Evolutionary conservation across 2,329 filamentous ascomycete species (phyloP).

Genomic region (Fusarium sp.): DNA sequence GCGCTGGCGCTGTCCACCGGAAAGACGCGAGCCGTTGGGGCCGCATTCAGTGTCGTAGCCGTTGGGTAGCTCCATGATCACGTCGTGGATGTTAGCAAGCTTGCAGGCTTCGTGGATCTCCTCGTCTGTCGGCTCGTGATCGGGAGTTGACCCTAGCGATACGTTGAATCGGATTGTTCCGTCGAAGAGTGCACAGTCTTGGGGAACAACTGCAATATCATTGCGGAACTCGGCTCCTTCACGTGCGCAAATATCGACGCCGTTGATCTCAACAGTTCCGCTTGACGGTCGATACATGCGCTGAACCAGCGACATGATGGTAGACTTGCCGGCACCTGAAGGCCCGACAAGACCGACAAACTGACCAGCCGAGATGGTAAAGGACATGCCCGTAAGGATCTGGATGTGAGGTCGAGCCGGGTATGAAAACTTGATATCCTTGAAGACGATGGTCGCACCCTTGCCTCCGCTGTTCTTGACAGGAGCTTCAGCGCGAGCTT

Average conservation of each 20-base stretch:
- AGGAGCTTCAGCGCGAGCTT: slow-evolving; percentile 49
- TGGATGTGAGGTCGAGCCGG: slow-evolving; percentile 68
- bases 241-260: slow-evolving; percentile 57
- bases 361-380: slow-evolving; percentile 67
- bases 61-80: slow-evolving; percentile 69
- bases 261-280: slow-evolving; percentile 58
- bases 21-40: slow-evolving; percentile 78
- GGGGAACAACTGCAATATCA: slow-evolving; percentile 66
- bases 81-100: slow-evolving; percentile 77
- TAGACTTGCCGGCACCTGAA: slow-evolving; percentile 75
- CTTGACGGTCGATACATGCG: slow-evolving; percentile 59
- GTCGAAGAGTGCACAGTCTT: slow-evolving; percentile 68
- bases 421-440: slow-evolving; percentile 72
- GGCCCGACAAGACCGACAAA: slow-evolving; percentile 74
- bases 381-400: slow-evolving; percentile 66
- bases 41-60: slow-evolving; percentile 75
- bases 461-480: slow-evolving; percentile 39
- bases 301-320: slow-evolving; percentile 67
- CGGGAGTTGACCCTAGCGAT: slow-evolving; percentile 64
- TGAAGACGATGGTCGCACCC: slow-evolving; percentile 64
- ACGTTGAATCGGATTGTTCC: slow-evolving; percentile 68
- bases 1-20: slow-evolving; percentile 83
- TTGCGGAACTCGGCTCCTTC: slow-evolving; percentile 60
- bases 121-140: slow-evolving; percentile 63
- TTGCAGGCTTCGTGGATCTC: slow-evolving; percentile 75